These are phyloP conservation scores for Citrullus amarus DNA, from an alignment of 306 rosid genomes.

Conservation along the genomic window DNA sequence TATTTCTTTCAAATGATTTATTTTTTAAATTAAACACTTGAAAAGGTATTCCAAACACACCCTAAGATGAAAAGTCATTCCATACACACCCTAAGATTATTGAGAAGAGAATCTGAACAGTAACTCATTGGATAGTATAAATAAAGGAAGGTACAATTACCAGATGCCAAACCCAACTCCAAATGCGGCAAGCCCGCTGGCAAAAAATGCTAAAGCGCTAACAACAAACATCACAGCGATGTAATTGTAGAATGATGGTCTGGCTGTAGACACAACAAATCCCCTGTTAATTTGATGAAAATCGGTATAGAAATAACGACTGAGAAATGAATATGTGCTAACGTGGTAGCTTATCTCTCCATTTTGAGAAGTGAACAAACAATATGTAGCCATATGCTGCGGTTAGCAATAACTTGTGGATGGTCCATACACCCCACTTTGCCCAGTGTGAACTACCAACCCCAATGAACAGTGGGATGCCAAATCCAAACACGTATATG, in stretches of 20 bases:
- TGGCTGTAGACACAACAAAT: constrained; percentile 38
- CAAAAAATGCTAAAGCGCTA: constrained; percentile 30
- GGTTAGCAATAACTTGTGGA: constrained; percentile 42
- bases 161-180: constrained; percentile 49
- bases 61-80: too few species aligned
- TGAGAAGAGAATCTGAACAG: constrained; percentile 7
- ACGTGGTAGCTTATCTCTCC: constrained; percentile 75
- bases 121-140: background rate
- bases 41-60: too few species aligned
- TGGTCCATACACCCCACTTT: constrained; percentile 60
- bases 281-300: background rate
- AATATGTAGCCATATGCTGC: constrained; percentile 64
- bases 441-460: constrained; percentile 22
- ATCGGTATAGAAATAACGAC: background rate
- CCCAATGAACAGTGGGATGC: constrained; percentile 43
- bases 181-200: constrained; percentile 44
- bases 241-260: constrained; percentile 58
- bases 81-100: too few species aligned
- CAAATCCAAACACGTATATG: constrained; percentile 63
- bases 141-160: constrained; percentile 20
- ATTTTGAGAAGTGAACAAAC: constrained; percentile 59
- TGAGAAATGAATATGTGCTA: constrained; percentile 20
- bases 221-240: constrained; percentile 42
- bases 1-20: too few species aligned
- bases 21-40: too few species aligned